A percentile compares a stretch with the other conserved stretches of the same genome.
Conservation (phyloP, 129 eudicot species). For the Lactuca saligna region DNA sequence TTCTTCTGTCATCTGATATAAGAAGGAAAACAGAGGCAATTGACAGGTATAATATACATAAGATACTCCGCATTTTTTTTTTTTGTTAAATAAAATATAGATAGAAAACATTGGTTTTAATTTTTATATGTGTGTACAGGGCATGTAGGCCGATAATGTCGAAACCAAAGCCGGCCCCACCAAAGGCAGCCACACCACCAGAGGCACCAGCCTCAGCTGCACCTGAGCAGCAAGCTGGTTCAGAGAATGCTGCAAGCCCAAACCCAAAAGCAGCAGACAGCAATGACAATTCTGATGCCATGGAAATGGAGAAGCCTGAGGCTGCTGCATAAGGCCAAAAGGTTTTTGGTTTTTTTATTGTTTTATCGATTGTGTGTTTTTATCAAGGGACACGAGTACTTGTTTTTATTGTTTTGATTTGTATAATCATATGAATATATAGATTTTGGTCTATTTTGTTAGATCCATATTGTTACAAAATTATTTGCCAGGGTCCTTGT, state of each 20-base stretch:
- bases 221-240: conserved; percentile 38
- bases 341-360: not conserved
- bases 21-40: conserved; percentile 70
- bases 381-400: not conserved
- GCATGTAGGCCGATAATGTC: conserved; percentile 74
- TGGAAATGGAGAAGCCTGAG: conserved; percentile 77
- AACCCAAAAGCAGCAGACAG: conserved; percentile 8
- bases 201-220: conserved; percentile 52
- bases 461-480: not conserved
- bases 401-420: not conserved
- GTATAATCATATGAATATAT: not conserved
- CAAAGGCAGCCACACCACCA: conserved; percentile 66
- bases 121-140: conserved; percentile 34
- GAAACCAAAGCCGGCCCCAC: conserved; percentile 59
- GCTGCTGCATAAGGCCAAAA: conserved; percentile 24
- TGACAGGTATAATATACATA: conserved; percentile 54
- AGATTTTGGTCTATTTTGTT: not conserved
- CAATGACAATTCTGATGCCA: conserved; percentile 29
- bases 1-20: conserved; percentile 66
- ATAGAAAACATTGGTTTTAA: no score
- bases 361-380: not conserved
- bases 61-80: no score
- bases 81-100: not conserved
- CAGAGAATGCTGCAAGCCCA: conserved; percentile 21
- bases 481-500: not conserved